Percentiles rank a stretch among this genome's conserved stretches.
phyloP scores from a whole-genome alignment of 768 basidiomycete species.

The Pleurotus citrinopileatus region DNA sequence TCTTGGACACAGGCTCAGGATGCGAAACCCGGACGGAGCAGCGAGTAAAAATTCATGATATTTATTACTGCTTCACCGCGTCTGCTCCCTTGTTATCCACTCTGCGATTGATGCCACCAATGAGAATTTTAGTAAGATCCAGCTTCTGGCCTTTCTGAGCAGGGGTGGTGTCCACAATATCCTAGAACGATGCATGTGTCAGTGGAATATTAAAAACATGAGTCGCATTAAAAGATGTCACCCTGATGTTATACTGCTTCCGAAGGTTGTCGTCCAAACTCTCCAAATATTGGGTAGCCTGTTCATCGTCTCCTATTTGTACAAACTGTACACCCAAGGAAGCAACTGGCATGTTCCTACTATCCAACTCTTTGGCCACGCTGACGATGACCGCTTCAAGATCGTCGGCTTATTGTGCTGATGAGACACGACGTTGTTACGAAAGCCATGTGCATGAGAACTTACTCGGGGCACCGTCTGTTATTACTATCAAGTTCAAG shows the following conservation, averaged over 20 bases:
- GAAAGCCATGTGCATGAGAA: neutral
- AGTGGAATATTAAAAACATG: neutral
- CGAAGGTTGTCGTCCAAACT: slow-evolving; percentile 52
- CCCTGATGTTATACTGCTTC: slow-evolving; percentile 36
- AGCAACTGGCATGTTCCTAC: slow-evolving; percentile 37
- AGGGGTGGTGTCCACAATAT: slow-evolving; percentile 66
- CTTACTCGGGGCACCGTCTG: slow-evolving; percentile 53
- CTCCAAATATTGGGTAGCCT: slow-evolving; percentile 40
- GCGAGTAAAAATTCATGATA: too few species aligned
- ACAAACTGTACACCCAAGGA: slow-evolving; percentile 65
- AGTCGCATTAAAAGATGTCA: slow-evolving; percentile 15
- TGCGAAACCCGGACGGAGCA: too few species aligned
- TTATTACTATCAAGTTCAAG: slow-evolving; percentile 52
- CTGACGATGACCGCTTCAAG: slow-evolving; percentile 38
- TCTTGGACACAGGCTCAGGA: too few species aligned
- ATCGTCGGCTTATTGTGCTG: slow-evolving; percentile 31
- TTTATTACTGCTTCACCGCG: slow-evolving; percentile 2
- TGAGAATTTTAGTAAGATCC: slow-evolving; percentile 55
- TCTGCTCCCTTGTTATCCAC: slow-evolving; percentile 16
- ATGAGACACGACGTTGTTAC: neutral
- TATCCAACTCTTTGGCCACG: slow-evolving; percentile 43
- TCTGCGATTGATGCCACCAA: slow-evolving; percentile 59
- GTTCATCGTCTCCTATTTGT: slow-evolving; percentile 47
- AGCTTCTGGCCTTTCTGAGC: slow-evolving; percentile 39
- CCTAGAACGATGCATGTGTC: slow-evolving; percentile 27